A percentile compares a stretch with the other conserved stretches of the same genome.
Conservation (phyloP, 2,329 filamentous ascomycete genomes). For the Ilyonectria robusta region DNA sequence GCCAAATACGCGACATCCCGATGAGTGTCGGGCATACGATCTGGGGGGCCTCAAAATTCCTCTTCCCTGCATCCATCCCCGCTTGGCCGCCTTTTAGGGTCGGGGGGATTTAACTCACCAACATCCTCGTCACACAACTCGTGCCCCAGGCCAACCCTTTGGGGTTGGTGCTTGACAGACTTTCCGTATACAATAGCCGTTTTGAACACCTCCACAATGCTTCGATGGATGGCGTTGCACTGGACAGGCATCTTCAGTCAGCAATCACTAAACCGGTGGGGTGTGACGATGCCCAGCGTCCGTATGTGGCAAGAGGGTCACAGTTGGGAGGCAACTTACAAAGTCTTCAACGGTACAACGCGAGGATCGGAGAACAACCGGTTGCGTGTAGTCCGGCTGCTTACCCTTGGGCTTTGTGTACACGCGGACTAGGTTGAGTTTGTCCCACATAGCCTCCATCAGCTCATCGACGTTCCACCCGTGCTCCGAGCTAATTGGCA, state of each 20-base stretch:
- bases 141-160: slow-evolving; percentile 91
- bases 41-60: slow-evolving; percentile 33
- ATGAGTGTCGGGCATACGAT: slow-evolving; percentile 38
- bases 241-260: slow-evolving; percentile 62
- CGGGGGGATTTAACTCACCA: slow-evolving; percentile 69
- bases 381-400: slow-evolving; percentile 90
- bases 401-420: slow-evolving; percentile 99
- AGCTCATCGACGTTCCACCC: slow-evolving; percentile 99
- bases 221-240: slow-evolving; percentile 98
- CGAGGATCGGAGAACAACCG: slow-evolving; percentile 87
- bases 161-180: slow-evolving; percentile 98
- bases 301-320: slow-evolving; percentile 21
- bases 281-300: slow-evolving; percentile 27
- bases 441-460: slow-evolving; percentile 98
- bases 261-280: slow-evolving; percentile 36
- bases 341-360: slow-evolving; percentile 97
- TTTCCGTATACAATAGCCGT: slow-evolving; percentile 96
- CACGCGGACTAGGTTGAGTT: slow-evolving; percentile 89
- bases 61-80: slow-evolving; percentile 28
- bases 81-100: slow-evolving; percentile 30
- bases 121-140: slow-evolving; percentile 98
- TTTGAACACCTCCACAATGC: slow-evolving; percentile 96
- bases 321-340: slow-evolving; percentile 69
- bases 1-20: slow-evolving; percentile 41
- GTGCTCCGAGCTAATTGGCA: slow-evolving; percentile 96